Evolutionary conservation across 2,329 filamentous ascomycete genomes (phyloP), one percentile per base, ranked within the genome.

Genomic region (Neofusicoccum sp.): DNA sequence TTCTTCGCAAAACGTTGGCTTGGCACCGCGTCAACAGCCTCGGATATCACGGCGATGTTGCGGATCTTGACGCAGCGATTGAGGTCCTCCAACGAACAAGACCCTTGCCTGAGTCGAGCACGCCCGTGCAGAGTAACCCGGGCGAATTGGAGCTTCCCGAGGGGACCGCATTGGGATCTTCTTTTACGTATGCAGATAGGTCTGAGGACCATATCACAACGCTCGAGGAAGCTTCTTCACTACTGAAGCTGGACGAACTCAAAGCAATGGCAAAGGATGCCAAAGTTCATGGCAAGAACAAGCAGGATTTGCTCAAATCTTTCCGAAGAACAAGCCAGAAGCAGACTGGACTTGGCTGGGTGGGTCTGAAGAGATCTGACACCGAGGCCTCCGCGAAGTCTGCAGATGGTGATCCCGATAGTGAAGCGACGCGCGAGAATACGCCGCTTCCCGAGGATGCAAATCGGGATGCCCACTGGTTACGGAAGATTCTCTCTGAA

Each of bases 271-370:
- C 93, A 1, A 97, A 92, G 73, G 92, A 97, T 67, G 91, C 88
- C 3, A 97, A 93, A 69, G 84, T 96, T 0, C 87, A 91, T 69
- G 94, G 94, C 1, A 95, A 91, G 75, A 97, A 91, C 70, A 99
- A 99, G 74, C 81, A 85, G 39, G 93, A 96, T 39, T 78, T 98
- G 6, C 78, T 93, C 33, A 84, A 83, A 66, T 89, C 89, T n/a
- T 81, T 98, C 7, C 84, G 87, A n/a, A 84, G 83, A 56, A 86
- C 88, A 71, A 94, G 90, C 73, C 85, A 87, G 63, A 87, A 86
- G 64, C 94, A 98, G 73, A 81, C 84, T 6, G 89, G 92, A 0
- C 80, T 98, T n/a, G 82, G 86, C 64, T 91, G 89, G 66, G 79
- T 88, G 34, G 86, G 87, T 2, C 76, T 92, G 63, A 87, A 85